Conservation (phyloP, 1,284 basidiomycete species). For the Peniophora sp. region DNA sequence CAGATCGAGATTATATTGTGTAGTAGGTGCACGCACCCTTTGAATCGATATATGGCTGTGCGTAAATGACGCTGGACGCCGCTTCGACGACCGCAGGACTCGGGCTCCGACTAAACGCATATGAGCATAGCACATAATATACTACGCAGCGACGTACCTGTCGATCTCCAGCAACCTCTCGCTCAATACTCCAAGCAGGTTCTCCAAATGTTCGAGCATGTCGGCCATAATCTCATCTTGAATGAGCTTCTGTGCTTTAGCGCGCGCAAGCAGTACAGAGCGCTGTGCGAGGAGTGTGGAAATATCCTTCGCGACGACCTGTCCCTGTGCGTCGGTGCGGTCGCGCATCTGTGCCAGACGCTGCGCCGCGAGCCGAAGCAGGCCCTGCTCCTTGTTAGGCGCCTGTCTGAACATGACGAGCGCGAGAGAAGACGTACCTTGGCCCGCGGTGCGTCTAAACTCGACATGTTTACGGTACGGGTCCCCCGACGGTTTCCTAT, state of each 20-base stretch:
- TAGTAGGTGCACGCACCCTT: slow-evolving; percentile 36
- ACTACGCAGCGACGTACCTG: slow-evolving; percentile 27
- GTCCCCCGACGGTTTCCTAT: not conserved
- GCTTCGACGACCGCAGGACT: slow-evolving; percentile 53
- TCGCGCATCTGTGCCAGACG: slow-evolving; percentile 62
- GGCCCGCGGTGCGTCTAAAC: slow-evolving; percentile 14
- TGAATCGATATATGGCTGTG: slow-evolving; percentile 45
- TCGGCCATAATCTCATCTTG: slow-evolving; percentile 55
- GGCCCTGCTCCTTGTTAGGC: slow-evolving; percentile 32
- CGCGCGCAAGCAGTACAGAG: slow-evolving; percentile 52
- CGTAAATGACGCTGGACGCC: slow-evolving; percentile 56
- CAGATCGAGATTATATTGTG: not conserved
- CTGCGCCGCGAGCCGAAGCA: slow-evolving; percentile 56
- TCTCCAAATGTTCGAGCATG: slow-evolving; percentile 55
- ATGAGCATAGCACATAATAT: not conserved
- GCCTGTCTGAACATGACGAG: not conserved
- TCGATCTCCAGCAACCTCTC: slow-evolving; percentile 53
- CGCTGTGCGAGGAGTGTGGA: slow-evolving; percentile 54
- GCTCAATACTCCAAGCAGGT: slow-evolving; percentile 53
- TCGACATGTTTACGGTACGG: slow-evolving; percentile 3
- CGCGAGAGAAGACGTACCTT: slow-evolving; percentile 12
- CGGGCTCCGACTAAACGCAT: slow-evolving; percentile 26
- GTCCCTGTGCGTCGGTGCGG: slow-evolving; percentile 54
- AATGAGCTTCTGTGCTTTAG: slow-evolving; percentile 60
- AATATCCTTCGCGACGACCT: slow-evolving; percentile 57